A percentile compares a stretch with the other conserved stretches of the same genome.
phyloP scores from a whole-genome alignment of 2,329 filamentous ascomycete species.

The Aspergillus arachidicola region DNA sequence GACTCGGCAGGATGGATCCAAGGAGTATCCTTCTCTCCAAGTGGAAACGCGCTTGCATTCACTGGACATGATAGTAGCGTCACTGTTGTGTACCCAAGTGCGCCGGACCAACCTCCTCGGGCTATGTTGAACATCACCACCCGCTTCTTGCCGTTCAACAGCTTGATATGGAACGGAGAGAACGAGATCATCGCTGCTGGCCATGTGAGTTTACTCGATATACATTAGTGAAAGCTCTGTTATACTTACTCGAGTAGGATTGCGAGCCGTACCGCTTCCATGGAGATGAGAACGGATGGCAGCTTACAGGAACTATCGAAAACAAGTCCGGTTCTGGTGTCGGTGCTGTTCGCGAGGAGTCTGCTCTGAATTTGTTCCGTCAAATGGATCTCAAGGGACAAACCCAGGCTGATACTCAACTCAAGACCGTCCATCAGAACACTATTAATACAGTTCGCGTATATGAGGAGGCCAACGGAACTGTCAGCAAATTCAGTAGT shows the following conservation, averaged over 20 bases:
- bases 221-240: background rate
- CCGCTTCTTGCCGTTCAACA: constrained; percentile 88
- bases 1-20: constrained; percentile 97
- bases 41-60: constrained; percentile 90
- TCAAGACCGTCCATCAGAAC: constrained; percentile 96
- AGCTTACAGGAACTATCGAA: constrained; percentile 79
- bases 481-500: constrained; percentile 83
- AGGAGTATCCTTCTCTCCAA: constrained; percentile 88
- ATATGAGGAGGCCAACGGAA: constrained; percentile 67
- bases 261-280: constrained; percentile 87
- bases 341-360: constrained; percentile 74
- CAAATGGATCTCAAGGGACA: constrained; percentile 99
- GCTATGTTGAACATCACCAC: constrained; percentile 91
- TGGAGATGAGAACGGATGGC: constrained; percentile 79
- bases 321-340: constrained; percentile 65
- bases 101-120: constrained; percentile 82
- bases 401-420: constrained; percentile 84
- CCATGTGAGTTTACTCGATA: constrained; percentile 58
- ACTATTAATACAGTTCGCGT: constrained; percentile 83
- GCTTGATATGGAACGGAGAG: constrained; percentile 88
- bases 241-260: constrained; percentile 46
- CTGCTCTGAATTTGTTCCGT: constrained; percentile 94
- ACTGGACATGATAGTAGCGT: constrained; percentile 94
- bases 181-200: constrained; percentile 93
- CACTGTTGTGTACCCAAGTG: constrained; percentile 92